Conservation (phyloP, 2,329 filamentous ascomycete species). For the Kalmusia sp. region DNA sequence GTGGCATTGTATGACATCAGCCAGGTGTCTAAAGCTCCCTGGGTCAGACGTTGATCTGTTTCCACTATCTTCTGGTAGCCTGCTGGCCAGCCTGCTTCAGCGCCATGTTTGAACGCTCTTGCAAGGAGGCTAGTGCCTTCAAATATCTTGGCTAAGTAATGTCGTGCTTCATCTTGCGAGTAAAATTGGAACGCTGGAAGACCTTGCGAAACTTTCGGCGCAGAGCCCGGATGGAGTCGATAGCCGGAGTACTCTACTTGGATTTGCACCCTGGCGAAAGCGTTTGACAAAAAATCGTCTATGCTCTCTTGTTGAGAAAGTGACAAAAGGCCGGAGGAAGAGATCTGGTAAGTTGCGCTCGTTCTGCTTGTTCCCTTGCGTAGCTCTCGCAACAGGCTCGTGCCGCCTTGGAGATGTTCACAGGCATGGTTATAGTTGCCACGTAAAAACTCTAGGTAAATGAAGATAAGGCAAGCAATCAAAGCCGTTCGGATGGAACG, state of each 20-base stretch:
- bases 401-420: neutral
- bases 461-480: slow-evolving; percentile 52
- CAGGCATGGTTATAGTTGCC: slow-evolving; percentile 45
- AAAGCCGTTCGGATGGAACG: slow-evolving; percentile 44
- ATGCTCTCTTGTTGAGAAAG: neutral
- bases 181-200: neutral
- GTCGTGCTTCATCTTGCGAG: slow-evolving; percentile 7
- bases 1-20: slow-evolving; percentile 5
- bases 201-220: neutral
- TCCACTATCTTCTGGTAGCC: neutral
- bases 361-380: neutral
- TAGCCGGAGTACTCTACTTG: neutral
- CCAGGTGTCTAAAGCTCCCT: slow-evolving; percentile 9
- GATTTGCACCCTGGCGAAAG: neutral
- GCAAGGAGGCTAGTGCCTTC: neutral
- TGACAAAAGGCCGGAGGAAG: neutral
- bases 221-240: neutral
- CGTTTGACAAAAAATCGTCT: neutral
- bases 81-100: neutral
- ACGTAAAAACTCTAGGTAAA: slow-evolving; percentile 50
- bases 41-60: slow-evolving; percentile 1
- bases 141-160: slow-evolving; percentile 6
- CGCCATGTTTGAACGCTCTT: neutral
- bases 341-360: neutral
- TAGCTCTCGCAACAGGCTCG: neutral